Base-by-base conservation (phyloP, 768 basidiomycete species). In the Suillus cothurnatus region DNA sequence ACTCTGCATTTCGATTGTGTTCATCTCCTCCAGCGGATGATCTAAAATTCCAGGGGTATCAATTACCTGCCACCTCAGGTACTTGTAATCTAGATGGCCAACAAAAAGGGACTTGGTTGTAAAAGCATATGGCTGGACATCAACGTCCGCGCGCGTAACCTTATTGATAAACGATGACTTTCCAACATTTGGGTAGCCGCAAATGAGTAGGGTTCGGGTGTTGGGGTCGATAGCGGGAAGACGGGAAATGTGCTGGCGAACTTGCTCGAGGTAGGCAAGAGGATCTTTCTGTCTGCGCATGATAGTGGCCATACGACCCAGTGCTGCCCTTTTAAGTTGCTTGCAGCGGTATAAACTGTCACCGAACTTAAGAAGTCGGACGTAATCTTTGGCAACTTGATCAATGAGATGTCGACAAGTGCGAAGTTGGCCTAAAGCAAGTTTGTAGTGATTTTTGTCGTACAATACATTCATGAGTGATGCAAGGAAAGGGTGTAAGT, bases 121-220 rank as follows among this genome's bases (percentile, higher is more conserved):
- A 82, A 99, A 99, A 1, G 97, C 97, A 74, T 99, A 99, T 43
- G 97, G 97, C 78, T 99, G 97, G 36, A 99, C 97, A 76, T 99
- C 97, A 72, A 99, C 97, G 74, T 99, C 97, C 61, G 97, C 97
- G 60, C 97, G 91, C 26, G 97, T 99, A 74, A 99, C 94, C 80
- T 99, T 99, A 89, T 99, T 99, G 72, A 99, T 95, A 79, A 99
- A 99, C 28, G 95, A 97, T 17, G 95, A 97, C 81, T 99, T 99
- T 64, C 97, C 97, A 75, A 99, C 97, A 76, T 99, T 99, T 21
- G 97, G 97, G 80, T 99, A 99, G 63, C 97, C 97, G 73, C 97
- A 99, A 72, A 99, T 93, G 68, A 99, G 87, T 66, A 99, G 90
- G 0, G 97, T 99, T 61, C 97, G 90, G 26, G 97, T 98, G 79